phyloP scores from a whole-genome alignment of 208 protist genomes.

The Trichomonas vaginalis region DNA sequence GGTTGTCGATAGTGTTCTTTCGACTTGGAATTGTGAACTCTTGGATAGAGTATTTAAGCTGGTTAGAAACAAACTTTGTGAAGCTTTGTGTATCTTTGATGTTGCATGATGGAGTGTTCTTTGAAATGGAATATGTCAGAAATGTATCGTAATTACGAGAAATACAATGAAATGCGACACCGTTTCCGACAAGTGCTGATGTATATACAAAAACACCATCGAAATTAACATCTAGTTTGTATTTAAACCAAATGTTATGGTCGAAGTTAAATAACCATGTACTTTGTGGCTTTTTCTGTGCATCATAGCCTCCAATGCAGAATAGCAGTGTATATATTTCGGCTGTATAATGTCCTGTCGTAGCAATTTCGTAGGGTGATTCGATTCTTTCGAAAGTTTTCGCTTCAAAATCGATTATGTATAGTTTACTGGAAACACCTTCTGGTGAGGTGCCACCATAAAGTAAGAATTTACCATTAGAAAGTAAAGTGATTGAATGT shows the following conservation, averaged over 20 bases:
- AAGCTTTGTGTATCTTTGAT: not conserved
- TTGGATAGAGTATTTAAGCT: not conserved
- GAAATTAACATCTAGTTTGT: not conserved
- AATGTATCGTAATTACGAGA: not conserved
- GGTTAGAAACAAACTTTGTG: not conserved
- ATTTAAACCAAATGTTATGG: not conserved
- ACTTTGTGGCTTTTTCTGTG: not conserved
- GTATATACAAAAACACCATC: not conserved
- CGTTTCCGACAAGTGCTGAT: not conserved
- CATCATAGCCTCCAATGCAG: not conserved
- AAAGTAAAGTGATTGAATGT: not conserved
- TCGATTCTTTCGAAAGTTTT: not conserved
- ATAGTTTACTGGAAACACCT: not conserved
- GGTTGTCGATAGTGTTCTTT: not conserved
- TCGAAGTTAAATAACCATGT: not conserved
- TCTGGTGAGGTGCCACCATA: not conserved
- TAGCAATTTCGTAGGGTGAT: not conserved
- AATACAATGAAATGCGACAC: not conserved
- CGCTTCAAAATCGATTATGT: not conserved
- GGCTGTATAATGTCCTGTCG: not conserved
- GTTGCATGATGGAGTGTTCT: not conserved
- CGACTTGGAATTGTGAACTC: not conserved
- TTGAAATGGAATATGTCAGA: not conserved
- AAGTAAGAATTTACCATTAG: not conserved
- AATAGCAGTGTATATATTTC: not conserved